These are phyloP conservation scores for Leishmania lainsoni DNA, from an alignment of 208 protist genomes.

Conservation along the genomic window DNA sequence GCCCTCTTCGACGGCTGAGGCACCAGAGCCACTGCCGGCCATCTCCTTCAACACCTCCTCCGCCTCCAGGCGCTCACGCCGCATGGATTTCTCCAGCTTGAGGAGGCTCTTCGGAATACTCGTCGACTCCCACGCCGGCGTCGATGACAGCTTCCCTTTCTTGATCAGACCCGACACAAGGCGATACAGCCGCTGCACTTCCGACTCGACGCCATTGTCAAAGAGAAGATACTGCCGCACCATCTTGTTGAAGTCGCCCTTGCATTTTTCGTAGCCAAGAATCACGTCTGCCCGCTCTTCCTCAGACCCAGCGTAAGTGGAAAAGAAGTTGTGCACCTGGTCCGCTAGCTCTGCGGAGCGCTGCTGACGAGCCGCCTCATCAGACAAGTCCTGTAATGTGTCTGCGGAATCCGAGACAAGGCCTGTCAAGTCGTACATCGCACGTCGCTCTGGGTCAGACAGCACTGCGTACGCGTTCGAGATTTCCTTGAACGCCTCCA, in stretches of 20 bases:
- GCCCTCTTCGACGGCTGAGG: not conserved
- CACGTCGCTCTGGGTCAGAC: slow-evolving; percentile 91
- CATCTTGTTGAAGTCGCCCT: slow-evolving; percentile 81
- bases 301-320: slow-evolving; percentile 64
- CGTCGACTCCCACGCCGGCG: slow-evolving; percentile 41
- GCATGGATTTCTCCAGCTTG: slow-evolving; percentile 51
- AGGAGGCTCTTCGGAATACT: slow-evolving; percentile 36
- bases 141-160: slow-evolving; percentile 34
- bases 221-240: slow-evolving; percentile 75
- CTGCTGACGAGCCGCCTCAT: slow-evolving; percentile 38
- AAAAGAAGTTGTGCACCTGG: slow-evolving; percentile 73
- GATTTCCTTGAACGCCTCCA: slow-evolving; percentile 89
- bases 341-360: slow-evolving; percentile 69
- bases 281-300: slow-evolving; percentile 75
- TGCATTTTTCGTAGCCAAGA: slow-evolving; percentile 50
- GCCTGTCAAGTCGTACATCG: slow-evolving; percentile 96
- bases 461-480: slow-evolving; percentile 97
- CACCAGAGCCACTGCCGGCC: slow-evolving; percentile 6
- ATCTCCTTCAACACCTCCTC: slow-evolving; percentile 61
- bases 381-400: slow-evolving; percentile 3
- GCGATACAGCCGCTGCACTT: slow-evolving; percentile 55
- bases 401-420: slow-evolving; percentile 25
- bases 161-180: slow-evolving; percentile 47
- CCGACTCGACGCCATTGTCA: slow-evolving; percentile 65
- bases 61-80: slow-evolving; percentile 65